A percentile compares a stretch with the other conserved stretches of the same genome.
Conservation (phyloP, 1,139 yeast genomes). For the Saccharomyces hybrid region DNA sequence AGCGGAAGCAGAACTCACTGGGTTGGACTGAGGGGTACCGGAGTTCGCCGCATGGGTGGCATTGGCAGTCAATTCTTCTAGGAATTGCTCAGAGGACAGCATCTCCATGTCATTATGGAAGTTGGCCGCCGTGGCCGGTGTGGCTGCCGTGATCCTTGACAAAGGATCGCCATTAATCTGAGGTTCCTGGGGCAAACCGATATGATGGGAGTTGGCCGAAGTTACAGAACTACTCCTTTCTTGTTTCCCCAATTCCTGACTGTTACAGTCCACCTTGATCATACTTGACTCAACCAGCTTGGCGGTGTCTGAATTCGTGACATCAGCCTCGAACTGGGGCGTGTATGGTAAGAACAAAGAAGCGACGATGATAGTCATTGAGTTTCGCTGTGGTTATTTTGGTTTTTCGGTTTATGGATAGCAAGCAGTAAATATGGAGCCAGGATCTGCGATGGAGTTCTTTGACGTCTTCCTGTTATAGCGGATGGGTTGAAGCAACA, state of each 20-base stretch:
- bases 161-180: background rate
- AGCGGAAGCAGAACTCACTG: background rate
- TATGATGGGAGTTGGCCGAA: slow-evolving; percentile 6
- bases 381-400: background rate
- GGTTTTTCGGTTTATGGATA: background rate
- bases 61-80: slow-evolving; percentile 30
- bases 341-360: slow-evolving; percentile 31
- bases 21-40: background rate
- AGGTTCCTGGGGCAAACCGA: background rate
- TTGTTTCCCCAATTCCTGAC: slow-evolving; percentile 3
- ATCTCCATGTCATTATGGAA: slow-evolving; percentile 8
- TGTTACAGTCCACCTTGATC: slow-evolving; percentile 8
- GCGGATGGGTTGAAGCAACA: background rate
- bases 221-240: slow-evolving; percentile 18
- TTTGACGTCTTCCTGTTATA: background rate
- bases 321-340: slow-evolving; percentile 30
- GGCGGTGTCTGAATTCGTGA: slow-evolving; percentile 19
- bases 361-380: slow-evolving; percentile 31
- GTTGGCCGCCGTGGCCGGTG: background rate
- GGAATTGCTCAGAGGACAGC: slow-evolving; percentile 28
- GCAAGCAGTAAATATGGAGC: background rate
- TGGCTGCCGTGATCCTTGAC: background rate
- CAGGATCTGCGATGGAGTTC: background rate
- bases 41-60: slow-evolving; percentile 15
- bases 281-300: slow-evolving; percentile 18